Evolutionary conservation across 805 yeast species (phyloP).

Genomic region (Myxozyma monticola): DNA sequence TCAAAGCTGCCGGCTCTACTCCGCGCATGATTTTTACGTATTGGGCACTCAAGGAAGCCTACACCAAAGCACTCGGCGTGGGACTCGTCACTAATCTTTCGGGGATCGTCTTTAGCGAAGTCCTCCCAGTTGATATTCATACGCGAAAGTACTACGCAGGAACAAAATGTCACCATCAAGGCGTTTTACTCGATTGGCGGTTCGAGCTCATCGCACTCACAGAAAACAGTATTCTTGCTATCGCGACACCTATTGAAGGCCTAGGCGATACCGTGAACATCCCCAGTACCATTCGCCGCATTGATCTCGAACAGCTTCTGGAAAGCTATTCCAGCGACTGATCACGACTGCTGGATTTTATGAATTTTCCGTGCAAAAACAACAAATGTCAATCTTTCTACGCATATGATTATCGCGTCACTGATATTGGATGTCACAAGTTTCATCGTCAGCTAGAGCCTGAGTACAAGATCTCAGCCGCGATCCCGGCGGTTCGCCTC

Average conservation of each 20-base stretch:
- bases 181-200: slow-evolving; percentile 13
- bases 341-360: no score
- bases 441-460: no score
- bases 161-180: slow-evolving; percentile 3
- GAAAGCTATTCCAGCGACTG: no score
- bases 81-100: slow-evolving; percentile 50
- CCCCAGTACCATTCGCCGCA: no score
- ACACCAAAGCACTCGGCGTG: slow-evolving; percentile 62
- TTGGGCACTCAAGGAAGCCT: slow-evolving; percentile 83
- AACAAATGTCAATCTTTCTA: no score
- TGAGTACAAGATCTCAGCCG: no score
- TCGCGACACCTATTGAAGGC: slow-evolving; percentile 22
- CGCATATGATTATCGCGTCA: no score
- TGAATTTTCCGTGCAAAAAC: no score
- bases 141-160: not conserved
- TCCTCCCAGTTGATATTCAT: slow-evolving; percentile 9
- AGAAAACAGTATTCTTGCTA: slow-evolving; percentile 10
- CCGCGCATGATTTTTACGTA: slow-evolving; percentile 40
- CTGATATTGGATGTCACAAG: no score
- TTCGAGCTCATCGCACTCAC: slow-evolving; percentile 17
- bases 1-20: not conserved
- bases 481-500: no score
- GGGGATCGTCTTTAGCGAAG: slow-evolving; percentile 36
- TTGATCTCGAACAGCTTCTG: no score
- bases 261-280: no score